Percentiles rank a stretch among this genome's conserved stretches.
phyloP scores from a whole-genome alignment of 176 grass and related monocot genomes.

The Musa schizocarpa region DNA sequence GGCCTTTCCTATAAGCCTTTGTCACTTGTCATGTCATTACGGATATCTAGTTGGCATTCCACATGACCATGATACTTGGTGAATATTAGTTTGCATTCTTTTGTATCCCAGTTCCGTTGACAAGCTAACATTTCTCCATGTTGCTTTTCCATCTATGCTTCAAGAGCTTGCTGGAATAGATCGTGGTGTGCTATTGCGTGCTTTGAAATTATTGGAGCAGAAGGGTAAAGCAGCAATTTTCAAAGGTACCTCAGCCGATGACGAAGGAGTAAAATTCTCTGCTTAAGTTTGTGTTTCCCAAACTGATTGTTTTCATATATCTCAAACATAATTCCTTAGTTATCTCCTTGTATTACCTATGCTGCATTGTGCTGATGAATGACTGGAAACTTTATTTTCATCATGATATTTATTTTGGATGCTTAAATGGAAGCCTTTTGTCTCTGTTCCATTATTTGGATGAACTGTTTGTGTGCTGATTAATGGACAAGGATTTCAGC shows the following conservation, averaged over 20 bases:
- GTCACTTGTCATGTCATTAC: too few species aligned
- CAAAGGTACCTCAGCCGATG: slow-evolving; percentile 76
- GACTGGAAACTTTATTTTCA: too few species aligned
- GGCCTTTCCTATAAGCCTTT: too few species aligned
- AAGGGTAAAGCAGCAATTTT: slow-evolving; percentile 90
- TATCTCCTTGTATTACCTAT: too few species aligned
- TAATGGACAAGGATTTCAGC: too few species aligned
- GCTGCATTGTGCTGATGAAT: too few species aligned
- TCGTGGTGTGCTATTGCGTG: slow-evolving; percentile 71
- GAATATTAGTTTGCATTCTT: neutral
- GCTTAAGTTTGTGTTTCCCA: slow-evolving; percentile 24
- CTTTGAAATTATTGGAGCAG: slow-evolving; percentile 64
- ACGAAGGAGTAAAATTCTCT: slow-evolving; percentile 88
- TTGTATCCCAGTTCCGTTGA: neutral
- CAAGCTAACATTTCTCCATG: neutral
- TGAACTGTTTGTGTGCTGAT: too few species aligned
- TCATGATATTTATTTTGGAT: too few species aligned
- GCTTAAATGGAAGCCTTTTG: too few species aligned
- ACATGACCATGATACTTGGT: too few species aligned
- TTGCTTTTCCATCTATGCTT: slow-evolving; percentile 12
- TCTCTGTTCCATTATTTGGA: too few species aligned
- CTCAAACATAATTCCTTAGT: neutral
- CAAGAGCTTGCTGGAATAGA: slow-evolving; percentile 91
- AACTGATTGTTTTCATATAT: neutral
- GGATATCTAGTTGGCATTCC: too few species aligned